A percentile compares a stretch with the other conserved stretches of the same genome.
phyloP scores from a whole-genome alignment of 1,284 basidiomycete genomes.

The Fomitopsis schrenkii region DNA sequence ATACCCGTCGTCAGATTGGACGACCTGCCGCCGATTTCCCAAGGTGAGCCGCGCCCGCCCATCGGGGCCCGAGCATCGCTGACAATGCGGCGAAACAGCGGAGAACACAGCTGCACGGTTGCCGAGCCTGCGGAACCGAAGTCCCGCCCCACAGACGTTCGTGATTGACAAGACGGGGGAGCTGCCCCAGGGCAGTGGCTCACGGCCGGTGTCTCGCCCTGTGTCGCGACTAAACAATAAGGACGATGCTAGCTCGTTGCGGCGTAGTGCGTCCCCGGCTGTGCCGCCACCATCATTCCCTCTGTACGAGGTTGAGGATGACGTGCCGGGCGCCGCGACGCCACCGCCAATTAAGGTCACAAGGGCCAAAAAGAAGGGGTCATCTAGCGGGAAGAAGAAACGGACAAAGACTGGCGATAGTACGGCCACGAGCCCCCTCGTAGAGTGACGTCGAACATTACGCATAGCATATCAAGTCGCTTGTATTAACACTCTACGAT shows the following conservation, averaged over 20 bases:
- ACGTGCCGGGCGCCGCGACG: constrained; percentile 43
- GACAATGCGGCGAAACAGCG: constrained; percentile 9
- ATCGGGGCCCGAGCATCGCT: not conserved
- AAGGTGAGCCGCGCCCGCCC: constrained; percentile 26
- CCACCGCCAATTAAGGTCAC: constrained; percentile 75
- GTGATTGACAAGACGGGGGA: constrained; percentile 79
- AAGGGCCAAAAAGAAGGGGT: constrained; percentile 65
- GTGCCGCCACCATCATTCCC: constrained; percentile 48
- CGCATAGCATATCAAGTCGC: constrained; percentile 11
- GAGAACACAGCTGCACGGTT: constrained; percentile 15
- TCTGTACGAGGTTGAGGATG: constrained; percentile 48
- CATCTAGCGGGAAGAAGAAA: constrained; percentile 60
- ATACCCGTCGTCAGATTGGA: constrained; percentile 86
- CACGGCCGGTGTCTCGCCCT: constrained; percentile 15
- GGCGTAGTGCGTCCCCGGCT: constrained; percentile 14
- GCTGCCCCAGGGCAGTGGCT: constrained; percentile 64
- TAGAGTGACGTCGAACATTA: not conserved
- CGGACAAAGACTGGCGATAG: constrained; percentile 32
- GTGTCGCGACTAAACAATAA: constrained; percentile 20
- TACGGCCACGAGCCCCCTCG: constrained; percentile 2
- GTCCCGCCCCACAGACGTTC: constrained; percentile 33
- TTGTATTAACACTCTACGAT: constrained; percentile 20
- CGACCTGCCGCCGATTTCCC: constrained; percentile 49
- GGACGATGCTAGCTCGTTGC: constrained; percentile 14
- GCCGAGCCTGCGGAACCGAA: constrained; percentile 26